Evolutionary conservation across 2,329 filamentous ascomycete genomes (phyloP).

Genomic region (Ramularia collo-cygni): DNA sequence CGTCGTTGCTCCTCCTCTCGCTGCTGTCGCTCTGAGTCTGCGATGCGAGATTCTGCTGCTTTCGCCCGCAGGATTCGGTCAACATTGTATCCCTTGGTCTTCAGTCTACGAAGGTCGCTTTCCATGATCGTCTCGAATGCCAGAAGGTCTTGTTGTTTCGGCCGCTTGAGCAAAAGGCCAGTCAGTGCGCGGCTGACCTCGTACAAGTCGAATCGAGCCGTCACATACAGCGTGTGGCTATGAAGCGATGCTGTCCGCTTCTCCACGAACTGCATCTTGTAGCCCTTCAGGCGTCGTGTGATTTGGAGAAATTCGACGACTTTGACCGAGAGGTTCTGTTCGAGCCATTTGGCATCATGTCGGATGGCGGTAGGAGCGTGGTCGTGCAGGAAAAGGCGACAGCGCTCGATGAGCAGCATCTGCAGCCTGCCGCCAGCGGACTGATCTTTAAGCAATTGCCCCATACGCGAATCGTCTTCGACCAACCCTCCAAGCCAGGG

Average conservation of each 20-base stretch:
- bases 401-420: slow-evolving; percentile 78
- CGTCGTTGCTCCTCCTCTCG: slow-evolving; percentile 52
- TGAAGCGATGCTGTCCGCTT: slow-evolving; percentile 69
- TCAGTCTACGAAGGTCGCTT: slow-evolving; percentile 72
- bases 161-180: slow-evolving; percentile 68
- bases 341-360: slow-evolving; percentile 84
- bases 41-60: slow-evolving; percentile 78
- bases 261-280: slow-evolving; percentile 61
- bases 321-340: slow-evolving; percentile 72
- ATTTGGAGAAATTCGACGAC: slow-evolving; percentile 73
- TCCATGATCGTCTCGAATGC: slow-evolving; percentile 88
- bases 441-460: slow-evolving; percentile 59
- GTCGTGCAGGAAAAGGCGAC: slow-evolving; percentile 83
- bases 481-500: slow-evolving; percentile 69
- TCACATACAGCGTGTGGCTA: slow-evolving; percentile 68
- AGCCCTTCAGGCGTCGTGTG: slow-evolving; percentile 66
- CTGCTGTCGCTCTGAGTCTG: slow-evolving; percentile 70
- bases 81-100: slow-evolving; percentile 89
- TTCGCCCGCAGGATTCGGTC: slow-evolving; percentile 86
- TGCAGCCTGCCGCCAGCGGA: slow-evolving; percentile 61
- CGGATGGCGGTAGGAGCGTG: slow-evolving; percentile 71
- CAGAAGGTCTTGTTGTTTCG: slow-evolving; percentile 81
- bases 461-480: slow-evolving; percentile 69
- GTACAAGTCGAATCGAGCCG: slow-evolving; percentile 73
- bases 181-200: slow-evolving; percentile 87